Conservation (phyloP, 208 protist genomes). For the Herpetomonas tarakana region DNA sequence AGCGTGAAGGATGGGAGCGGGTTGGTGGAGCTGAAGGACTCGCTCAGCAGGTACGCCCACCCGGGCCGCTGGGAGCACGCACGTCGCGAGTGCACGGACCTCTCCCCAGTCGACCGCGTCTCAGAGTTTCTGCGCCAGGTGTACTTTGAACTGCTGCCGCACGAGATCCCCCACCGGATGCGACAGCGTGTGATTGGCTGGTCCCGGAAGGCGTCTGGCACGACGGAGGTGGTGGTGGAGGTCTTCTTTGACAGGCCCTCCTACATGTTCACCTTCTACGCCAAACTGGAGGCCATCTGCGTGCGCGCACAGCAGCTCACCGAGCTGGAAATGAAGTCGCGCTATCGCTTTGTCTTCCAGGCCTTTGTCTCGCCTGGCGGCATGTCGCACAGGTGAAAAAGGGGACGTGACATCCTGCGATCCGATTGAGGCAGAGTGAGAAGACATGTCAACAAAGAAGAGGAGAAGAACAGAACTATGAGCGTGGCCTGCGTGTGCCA, state of each 20-base stretch:
- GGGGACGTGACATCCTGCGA: no score
- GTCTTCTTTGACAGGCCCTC: conserved; percentile 86
- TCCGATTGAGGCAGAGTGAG: no score
- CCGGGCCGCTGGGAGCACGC: conserved; percentile 71
- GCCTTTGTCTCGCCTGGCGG: conserved; percentile 80
- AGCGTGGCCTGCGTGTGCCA: no score
- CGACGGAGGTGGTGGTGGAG: conserved; percentile 87
- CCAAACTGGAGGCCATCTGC: conserved; percentile 82
- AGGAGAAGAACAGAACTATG: no score
- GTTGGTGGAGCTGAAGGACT: conserved; percentile 88
- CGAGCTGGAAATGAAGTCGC: conserved; percentile 50
- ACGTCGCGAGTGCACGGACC: conserved; percentile 65
- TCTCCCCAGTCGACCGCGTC: conserved; percentile 68
- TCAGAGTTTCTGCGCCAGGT: conserved; percentile 77
- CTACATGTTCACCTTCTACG: conserved; percentile 91
- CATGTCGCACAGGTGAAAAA: conserved; percentile 31
- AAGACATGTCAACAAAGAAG: no score
- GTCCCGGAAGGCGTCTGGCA: conserved; percentile 77
- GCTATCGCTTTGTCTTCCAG: conserved; percentile 87
- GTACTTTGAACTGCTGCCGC: conserved; percentile 81
- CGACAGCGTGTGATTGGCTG: conserved; percentile 82
- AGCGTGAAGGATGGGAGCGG: conserved; percentile 84
- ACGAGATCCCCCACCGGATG: conserved; percentile 86
- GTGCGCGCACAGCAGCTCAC: conserved; percentile 63
- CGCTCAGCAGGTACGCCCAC: conserved; percentile 69